Percentiles rank a stretch among this genome's conserved stretches.
These are phyloP conservation scores for Aspergillus cristatus DNA, from an alignment of 495 filamentous ascomycete species.

Conservation along the genomic window DNA sequence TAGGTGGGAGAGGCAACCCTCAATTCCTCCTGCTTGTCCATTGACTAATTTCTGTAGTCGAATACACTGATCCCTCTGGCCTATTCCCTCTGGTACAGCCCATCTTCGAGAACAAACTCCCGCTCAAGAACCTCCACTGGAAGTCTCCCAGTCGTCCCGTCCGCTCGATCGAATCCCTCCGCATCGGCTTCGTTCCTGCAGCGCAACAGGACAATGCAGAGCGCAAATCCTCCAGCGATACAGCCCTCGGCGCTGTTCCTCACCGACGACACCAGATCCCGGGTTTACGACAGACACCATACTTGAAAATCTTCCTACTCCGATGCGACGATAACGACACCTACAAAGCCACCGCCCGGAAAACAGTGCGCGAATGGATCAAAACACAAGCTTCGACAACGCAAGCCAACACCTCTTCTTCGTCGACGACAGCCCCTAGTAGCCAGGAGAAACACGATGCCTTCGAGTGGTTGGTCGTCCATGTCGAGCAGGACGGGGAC, in stretches of 20 bases:
- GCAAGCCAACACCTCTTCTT: constrained; percentile 9
- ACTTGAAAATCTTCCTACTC: constrained; percentile 82
- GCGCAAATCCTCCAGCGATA: constrained; percentile 29
- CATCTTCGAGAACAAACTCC: constrained; percentile 67
- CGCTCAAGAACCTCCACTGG: constrained; percentile 92
- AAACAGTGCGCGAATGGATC: constrained; percentile 83
- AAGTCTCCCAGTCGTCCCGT: constrained; percentile 85
- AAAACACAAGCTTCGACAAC: constrained; percentile 56
- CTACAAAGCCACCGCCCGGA: constrained; percentile 72
- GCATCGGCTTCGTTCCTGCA: constrained; percentile 68
- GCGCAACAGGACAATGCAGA: constrained; percentile 26
- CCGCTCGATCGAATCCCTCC: constrained; percentile 83
- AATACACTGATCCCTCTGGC: constrained; percentile 82
- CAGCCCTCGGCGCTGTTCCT: constrained; percentile 24
- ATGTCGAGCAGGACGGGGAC: constrained; percentile 60
- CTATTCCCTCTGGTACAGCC: constrained; percentile 74
- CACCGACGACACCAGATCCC: constrained; percentile 91
- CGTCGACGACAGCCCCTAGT: constrained; percentile 27
- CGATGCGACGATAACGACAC: constrained; percentile 90
- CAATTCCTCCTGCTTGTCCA: neutral
- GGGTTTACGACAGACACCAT: constrained; percentile 85
- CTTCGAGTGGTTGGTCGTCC: constrained; percentile 92
- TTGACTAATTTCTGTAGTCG: constrained; percentile 22
- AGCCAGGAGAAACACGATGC: constrained; percentile 83
- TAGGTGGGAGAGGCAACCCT: constrained; percentile 12